Evolutionary conservation across 306 rosid genomes (phyloP).

Genomic region (Gastrolobium villosum): DNA sequence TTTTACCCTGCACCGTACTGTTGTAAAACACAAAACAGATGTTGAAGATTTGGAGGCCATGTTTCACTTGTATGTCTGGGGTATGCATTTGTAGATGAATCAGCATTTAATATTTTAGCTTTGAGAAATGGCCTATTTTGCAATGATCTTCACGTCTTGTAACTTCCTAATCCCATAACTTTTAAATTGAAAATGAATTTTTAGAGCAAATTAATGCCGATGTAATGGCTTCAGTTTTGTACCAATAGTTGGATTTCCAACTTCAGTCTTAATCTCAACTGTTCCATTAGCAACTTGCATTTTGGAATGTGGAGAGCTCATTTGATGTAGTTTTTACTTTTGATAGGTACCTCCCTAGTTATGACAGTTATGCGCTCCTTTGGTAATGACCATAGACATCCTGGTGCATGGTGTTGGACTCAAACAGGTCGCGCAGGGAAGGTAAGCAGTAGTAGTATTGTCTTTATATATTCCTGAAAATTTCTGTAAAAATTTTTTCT

Average conservation of each 20-base stretch:
- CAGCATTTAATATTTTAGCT: slow-evolving; percentile 27
- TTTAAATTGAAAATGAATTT: slow-evolving; percentile 36
- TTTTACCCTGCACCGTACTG: slow-evolving; percentile 97
- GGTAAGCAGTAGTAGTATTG: slow-evolving; percentile 61
- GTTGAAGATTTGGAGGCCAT: slow-evolving; percentile 97
- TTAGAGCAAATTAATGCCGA: slow-evolving; percentile 21
- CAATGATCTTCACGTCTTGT: slow-evolving; percentile 32
- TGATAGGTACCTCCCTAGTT: slow-evolving; percentile 85
- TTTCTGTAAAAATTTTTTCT: background rate
- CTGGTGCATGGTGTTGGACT: slow-evolving; percentile 82
- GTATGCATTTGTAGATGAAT: slow-evolving; percentile 61
- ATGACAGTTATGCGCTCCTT: slow-evolving; percentile 90
- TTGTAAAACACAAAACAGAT: slow-evolving; percentile 93
- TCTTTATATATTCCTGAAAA: slow-evolving; percentile 22
- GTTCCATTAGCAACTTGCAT: slow-evolving; percentile 35
- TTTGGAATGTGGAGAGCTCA: slow-evolving; percentile 33
- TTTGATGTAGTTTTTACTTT: slow-evolving; percentile 39
- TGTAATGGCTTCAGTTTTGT: slow-evolving; percentile 32
- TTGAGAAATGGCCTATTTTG: slow-evolving; percentile 35
- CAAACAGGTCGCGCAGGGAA: slow-evolving; percentile 90
- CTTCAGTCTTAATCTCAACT: slow-evolving; percentile 16
- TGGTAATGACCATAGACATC: slow-evolving; percentile 88
- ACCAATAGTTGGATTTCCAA: slow-evolving; percentile 20
- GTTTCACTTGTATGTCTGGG: slow-evolving; percentile 99
- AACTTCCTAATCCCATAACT: slow-evolving; percentile 25